These are phyloP conservation scores for Vanilla planifolia DNA, from an alignment of 106 monocot genomes.

Conservation along the genomic window DNA sequence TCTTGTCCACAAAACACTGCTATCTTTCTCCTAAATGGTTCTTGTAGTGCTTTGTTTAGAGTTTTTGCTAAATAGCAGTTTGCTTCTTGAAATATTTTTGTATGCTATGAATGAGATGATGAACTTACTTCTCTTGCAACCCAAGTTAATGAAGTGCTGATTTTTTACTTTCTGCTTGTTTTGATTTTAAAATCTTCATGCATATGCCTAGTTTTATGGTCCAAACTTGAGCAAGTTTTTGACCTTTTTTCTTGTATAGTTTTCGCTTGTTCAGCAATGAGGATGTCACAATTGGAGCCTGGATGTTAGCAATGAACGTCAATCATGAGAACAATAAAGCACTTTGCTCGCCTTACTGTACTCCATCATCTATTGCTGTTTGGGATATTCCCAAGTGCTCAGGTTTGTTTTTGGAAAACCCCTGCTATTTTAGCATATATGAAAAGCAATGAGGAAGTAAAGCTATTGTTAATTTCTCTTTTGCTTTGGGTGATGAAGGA, in stretches of 20 bases:
- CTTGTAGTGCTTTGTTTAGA: too few relatives aligned
- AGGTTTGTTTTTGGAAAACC: slow-evolving; percentile 32
- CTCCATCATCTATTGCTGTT: slow-evolving; percentile 81
- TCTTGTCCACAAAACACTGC: too few relatives aligned
- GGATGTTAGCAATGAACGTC: slow-evolving; percentile 99
- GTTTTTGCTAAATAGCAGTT: too few relatives aligned
- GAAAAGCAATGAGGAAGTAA: too few relatives aligned
- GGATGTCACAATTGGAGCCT: slow-evolving; percentile 86
- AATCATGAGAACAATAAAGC: slow-evolving; percentile 73
- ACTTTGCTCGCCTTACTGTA: slow-evolving; percentile 63
- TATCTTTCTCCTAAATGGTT: too few relatives aligned
- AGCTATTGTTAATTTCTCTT: slow-evolving; percentile 2
- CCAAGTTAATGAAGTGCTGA: not conserved
- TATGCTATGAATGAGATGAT: not conserved
- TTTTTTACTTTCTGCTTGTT: not conserved
- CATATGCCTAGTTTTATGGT: not conserved
- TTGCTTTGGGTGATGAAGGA: not conserved
- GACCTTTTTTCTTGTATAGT: slow-evolving; percentile 31
- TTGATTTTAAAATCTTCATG: too few relatives aligned
- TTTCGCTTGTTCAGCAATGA: slow-evolving; percentile 98
- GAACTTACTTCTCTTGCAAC: not conserved
- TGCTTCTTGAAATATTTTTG: too few relatives aligned
- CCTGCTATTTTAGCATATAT: not conserved
- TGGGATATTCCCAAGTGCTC: slow-evolving; percentile 98
- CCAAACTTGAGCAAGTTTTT: not conserved